A percentile compares a stretch with the other conserved stretches of the same genome.
Conservation (phyloP, 768 basidiomycete species). For the Amanita rimosa region DNA sequence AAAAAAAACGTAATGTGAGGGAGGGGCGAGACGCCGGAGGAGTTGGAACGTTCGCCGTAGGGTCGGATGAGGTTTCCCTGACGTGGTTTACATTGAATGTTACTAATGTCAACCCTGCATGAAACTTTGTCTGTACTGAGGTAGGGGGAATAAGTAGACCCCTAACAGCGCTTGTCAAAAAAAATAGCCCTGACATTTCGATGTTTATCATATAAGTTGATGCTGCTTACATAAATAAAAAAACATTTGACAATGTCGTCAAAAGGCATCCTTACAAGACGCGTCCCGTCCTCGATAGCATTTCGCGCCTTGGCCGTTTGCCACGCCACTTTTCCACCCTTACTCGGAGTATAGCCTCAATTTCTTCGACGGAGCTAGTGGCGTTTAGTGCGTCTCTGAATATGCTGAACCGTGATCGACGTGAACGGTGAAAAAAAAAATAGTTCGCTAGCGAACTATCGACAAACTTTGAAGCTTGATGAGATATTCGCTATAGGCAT, state of each 20-base stretch:
- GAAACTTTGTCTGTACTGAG: not conserved
- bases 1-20: not conserved
- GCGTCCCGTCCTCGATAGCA: too few species aligned
- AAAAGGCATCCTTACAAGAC: not conserved
- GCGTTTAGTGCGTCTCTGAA: constrained; percentile 35
- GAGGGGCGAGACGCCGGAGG: not conserved
- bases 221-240: too few species aligned
- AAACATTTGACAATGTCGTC: not conserved
- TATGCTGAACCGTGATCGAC: constrained; percentile 45
- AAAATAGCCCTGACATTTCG: not conserved
- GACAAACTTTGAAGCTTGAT: too few species aligned
- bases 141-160: not conserved
- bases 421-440: constrained; percentile 19
- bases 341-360: constrained; percentile 30
- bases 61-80: not conserved
- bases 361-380: constrained; percentile 32
- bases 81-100: not conserved
- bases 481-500: too few species aligned
- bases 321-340: constrained; percentile 43
- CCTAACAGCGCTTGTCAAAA: not conserved
- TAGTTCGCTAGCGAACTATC: too few species aligned
- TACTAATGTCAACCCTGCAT: not conserved
- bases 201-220: not conserved
- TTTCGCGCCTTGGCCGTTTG: constrained; percentile 12
- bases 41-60: not conserved